Conservation (phyloP, 2,329 filamentous ascomycete species). For the Chaetomium strumarium region DNA sequence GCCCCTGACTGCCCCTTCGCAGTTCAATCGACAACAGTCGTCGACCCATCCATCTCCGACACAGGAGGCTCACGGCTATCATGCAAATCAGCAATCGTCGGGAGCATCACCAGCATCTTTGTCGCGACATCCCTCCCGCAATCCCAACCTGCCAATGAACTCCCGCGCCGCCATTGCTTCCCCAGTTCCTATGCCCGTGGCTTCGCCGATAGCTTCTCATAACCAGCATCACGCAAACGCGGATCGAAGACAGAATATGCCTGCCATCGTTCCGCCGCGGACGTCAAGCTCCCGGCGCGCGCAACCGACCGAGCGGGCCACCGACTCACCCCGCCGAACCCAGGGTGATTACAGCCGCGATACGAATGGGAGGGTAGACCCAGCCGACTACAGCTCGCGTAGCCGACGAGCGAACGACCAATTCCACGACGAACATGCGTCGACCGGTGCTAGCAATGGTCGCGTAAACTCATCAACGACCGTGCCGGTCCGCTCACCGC, state of each 20-base stretch:
- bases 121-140: slow-evolving; percentile 49
- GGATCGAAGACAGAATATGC: slow-evolving; percentile 54
- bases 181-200: slow-evolving; percentile 35
- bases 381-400: slow-evolving; percentile 32
- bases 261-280: slow-evolving; percentile 70
- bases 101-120: slow-evolving; percentile 44
- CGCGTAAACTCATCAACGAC: slow-evolving; percentile 31
- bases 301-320: slow-evolving; percentile 40
- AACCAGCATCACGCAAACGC: slow-evolving; percentile 39
- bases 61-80: slow-evolving; percentile 48
- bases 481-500: slow-evolving; percentile 42
- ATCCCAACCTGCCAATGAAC: slow-evolving; percentile 41
- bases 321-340: slow-evolving; percentile 38
- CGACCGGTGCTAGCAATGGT: slow-evolving; percentile 37
- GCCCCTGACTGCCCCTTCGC: slow-evolving; percentile 41
- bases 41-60: slow-evolving; percentile 46
- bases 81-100: slow-evolving; percentile 45
- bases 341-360: slow-evolving; percentile 33
- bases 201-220: slow-evolving; percentile 34
- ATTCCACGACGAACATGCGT: slow-evolving; percentile 34
- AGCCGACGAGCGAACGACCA: slow-evolving; percentile 35
- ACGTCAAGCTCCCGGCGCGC: slow-evolving; percentile 53
- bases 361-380: slow-evolving; percentile 28
- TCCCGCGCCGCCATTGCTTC: slow-evolving; percentile 42
- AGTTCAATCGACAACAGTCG: slow-evolving; percentile 47